Evolutionary conservation across 495 filamentous ascomycete genomes (phyloP), one percentile per base, ranked within the genome.

Genomic region (Apodospora peruviana): DNA sequence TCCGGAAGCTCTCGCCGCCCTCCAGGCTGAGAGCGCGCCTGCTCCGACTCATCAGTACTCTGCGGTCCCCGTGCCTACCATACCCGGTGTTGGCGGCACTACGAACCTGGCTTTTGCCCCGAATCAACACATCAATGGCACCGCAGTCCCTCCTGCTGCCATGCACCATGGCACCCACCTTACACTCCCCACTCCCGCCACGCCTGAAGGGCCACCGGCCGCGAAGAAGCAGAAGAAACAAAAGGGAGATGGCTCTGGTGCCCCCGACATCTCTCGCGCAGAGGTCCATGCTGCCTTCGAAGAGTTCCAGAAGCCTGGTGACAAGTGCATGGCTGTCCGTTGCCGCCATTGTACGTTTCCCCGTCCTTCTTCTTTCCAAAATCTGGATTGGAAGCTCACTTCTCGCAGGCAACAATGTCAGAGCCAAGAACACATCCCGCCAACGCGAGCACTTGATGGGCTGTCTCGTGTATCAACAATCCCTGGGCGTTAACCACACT

Each of bases 341-440:
- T 65, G 62, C 45, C 48, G 29, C 2, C 57, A 58, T 43, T 65
- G 62, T 32, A 32, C 7, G 27, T 32, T n/a, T n/a, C n/a, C n/a
- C n/a, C n/a, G n/a, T n/a, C n/a, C n/a, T n/a, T n/a, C n/a, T n/a
- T n/a, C n/a, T n/a, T n/a, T n/a, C n/a, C n/a, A n/a, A n/a, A n/a
- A n/a, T n/a, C n/a, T n/a, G n/a, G n/a, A n/a, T n/a, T n/a, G n/a
- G n/a, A n/a, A n/a, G n/a, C n/a, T n/a, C n/a, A n/a, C n/a, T n/a
- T n/a, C n/a, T n/a, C n/a, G n/a, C n/a, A n/a, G n/a, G n/a, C 54
- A 42, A 43, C 40, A 53, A 65, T 36, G 46, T 56, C 16, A 57
- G 62, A 0, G 62, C 62, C 1, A 65, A 65, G 46, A 65, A 65
- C 40, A 65, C 59, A 9, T 65, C 62, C 4, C 43, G 62, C 22